These are phyloP conservation scores for Excoecaria agallocha DNA, from an alignment of 345 rosid genomes.

Conservation along the genomic window DNA sequence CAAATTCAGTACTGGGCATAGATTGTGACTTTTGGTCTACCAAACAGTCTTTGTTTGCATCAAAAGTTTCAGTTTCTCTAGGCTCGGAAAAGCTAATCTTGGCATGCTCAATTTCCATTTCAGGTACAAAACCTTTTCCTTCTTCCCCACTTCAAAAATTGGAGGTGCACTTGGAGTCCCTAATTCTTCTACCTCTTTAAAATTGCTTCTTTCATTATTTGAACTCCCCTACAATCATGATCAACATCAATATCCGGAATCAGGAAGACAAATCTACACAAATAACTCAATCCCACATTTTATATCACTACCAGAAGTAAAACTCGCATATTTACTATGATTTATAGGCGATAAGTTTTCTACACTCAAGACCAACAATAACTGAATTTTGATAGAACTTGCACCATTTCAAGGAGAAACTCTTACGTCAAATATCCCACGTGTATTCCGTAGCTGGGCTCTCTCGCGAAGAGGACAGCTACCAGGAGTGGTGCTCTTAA, in stretches of 20 bases:
- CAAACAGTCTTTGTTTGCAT: constrained; percentile 25
- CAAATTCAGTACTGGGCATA: constrained; percentile 30
- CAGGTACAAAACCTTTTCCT: constrained; percentile 36
- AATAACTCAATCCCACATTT: neutral
- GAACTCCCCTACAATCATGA: constrained; percentile 37
- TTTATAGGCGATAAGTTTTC: neutral
- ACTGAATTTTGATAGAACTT: neutral
- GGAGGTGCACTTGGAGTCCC: constrained; percentile 98
- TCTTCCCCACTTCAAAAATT: constrained; percentile 53
- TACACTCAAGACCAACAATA: neutral
- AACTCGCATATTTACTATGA: neutral
- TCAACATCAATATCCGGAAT: constrained; percentile 5
- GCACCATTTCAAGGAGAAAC: neutral
- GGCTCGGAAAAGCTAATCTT: constrained; percentile 30
- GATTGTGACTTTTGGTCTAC: constrained; percentile 29
- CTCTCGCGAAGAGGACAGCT: constrained; percentile 43
- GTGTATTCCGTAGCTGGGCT: constrained; percentile 45
- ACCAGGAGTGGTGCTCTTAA: constrained; percentile 39
- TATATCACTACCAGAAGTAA: neutral
- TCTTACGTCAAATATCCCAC: constrained; percentile 25
- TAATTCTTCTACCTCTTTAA: constrained; percentile 41
- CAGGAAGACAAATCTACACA: neutral
- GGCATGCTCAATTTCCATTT: constrained; percentile 33
- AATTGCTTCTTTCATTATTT: constrained; percentile 17
- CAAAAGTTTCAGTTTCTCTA: constrained; percentile 30